Percentiles rank a stretch among this genome's conserved stretches.
Conservation (phyloP, 331 rosid genomes). For the Quercus phellos region DNA sequence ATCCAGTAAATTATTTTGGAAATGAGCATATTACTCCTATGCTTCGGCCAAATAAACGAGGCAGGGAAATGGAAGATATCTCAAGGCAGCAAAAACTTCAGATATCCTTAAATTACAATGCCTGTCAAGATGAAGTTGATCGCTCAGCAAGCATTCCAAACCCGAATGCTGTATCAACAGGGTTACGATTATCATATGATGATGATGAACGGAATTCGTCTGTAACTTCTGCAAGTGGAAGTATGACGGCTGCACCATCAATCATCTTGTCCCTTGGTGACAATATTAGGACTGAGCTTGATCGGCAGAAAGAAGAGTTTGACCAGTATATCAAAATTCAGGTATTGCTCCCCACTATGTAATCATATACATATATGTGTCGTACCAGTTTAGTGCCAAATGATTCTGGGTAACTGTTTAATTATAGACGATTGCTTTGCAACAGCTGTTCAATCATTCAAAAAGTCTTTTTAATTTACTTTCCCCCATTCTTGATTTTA, state of each 20-base stretch:
- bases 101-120: slow-evolving; percentile 70
- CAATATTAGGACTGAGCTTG: slow-evolving; percentile 66
- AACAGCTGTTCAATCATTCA: not conserved
- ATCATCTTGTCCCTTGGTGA: slow-evolving; percentile 59
- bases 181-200: slow-evolving; percentile 81
- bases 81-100: slow-evolving; percentile 78
- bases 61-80: slow-evolving; percentile 63
- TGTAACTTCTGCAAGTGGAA: slow-evolving; percentile 89
- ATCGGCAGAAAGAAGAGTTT: slow-evolving; percentile 80
- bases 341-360: slow-evolving; percentile 35
- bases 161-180: slow-evolving; percentile 82
- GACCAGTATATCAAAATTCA: slow-evolving; percentile 72
- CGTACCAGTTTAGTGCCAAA: too few species aligned
- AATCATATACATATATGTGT: not conserved
- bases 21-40: slow-evolving; percentile 58
- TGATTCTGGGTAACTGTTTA: not conserved
- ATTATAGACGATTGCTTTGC: not conserved
- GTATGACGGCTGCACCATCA: slow-evolving; percentile 64
- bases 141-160: slow-evolving; percentile 67
- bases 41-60: slow-evolving; percentile 60
- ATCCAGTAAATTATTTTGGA: slow-evolving; percentile 77
- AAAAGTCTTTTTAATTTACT: not conserved
- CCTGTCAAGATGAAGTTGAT: slow-evolving; percentile 62
- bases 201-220: slow-evolving; percentile 90
- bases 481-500: not conserved